Conservation (phyloP, 2,329 filamentous ascomycete species). For the Verticillium nonalfalfae region DNA sequence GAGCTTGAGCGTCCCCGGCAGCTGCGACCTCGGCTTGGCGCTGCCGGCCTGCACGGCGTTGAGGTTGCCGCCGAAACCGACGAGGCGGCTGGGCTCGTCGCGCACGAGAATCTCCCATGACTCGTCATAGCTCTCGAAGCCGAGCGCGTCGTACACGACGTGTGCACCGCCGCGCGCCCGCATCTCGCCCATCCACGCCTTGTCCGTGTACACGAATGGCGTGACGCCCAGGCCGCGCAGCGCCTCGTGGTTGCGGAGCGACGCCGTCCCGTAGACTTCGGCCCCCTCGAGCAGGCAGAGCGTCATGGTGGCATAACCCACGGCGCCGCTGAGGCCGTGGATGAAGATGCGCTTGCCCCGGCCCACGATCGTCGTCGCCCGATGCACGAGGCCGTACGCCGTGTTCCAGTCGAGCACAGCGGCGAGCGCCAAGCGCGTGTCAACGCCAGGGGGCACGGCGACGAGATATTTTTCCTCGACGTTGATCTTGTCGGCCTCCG, state of each 20-base stretch:
- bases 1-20: constrained; percentile 25
- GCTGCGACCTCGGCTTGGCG: constrained; percentile 23
- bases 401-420: constrained; percentile 39
- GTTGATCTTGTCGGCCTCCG: constrained; percentile 38
- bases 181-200: constrained; percentile 41
- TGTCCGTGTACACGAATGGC: constrained; percentile 41
- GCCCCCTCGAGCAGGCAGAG: constrained; percentile 36
- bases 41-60: constrained; percentile 16
- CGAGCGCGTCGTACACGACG: constrained; percentile 40
- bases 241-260: constrained; percentile 33
- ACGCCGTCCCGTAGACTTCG: constrained; percentile 41
- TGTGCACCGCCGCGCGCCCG: constrained; percentile 36
- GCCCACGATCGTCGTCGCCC: constrained; percentile 26
- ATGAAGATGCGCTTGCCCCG: constrained; percentile 41
- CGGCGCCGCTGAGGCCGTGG: constrained; percentile 43
- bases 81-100: constrained; percentile 27
- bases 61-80: constrained; percentile 31
- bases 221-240: constrained; percentile 29
- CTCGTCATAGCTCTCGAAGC: constrained; percentile 44
- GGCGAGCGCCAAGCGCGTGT: constrained; percentile 31
- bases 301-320: constrained; percentile 34
- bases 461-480: constrained; percentile 38
- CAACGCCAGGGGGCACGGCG: constrained; percentile 30
- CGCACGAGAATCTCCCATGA: constrained; percentile 34
- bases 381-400: constrained; percentile 29